Conservation (phyloP, 805 yeast genomes). For the Lachancea fermentati region DNA sequence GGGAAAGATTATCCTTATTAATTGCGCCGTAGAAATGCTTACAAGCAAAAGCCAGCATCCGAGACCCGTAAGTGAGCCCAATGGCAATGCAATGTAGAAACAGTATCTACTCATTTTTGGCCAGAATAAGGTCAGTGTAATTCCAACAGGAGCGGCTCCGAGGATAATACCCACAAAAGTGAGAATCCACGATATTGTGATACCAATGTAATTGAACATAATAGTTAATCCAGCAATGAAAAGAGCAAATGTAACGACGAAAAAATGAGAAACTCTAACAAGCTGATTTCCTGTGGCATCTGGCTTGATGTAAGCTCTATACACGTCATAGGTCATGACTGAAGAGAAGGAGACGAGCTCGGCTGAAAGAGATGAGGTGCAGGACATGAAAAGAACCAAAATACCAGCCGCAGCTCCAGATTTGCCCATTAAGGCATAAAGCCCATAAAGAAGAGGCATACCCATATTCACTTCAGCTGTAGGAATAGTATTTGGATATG, state of each 20-base stretch:
- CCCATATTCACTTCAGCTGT: slow-evolving; percentile 34
- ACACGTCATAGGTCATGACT: slow-evolving; percentile 34
- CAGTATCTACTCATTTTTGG: slow-evolving; percentile 11
- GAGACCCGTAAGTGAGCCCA: slow-evolving; percentile 48
- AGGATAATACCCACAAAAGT: slow-evolving; percentile 33
- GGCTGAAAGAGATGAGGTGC: slow-evolving; percentile 36
- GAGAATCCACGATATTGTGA: slow-evolving; percentile 34
- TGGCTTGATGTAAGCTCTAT: slow-evolving; percentile 33
- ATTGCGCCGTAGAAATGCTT: slow-evolving; percentile 41
- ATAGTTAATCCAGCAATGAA: slow-evolving; percentile 31
- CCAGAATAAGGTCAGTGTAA: slow-evolving; percentile 30
- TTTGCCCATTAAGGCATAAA: slow-evolving; percentile 30
- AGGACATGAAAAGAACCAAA: slow-evolving; percentile 35
- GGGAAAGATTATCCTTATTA: slow-evolving; percentile 39
- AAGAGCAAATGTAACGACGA: slow-evolving; percentile 25
- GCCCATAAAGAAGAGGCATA: slow-evolving; percentile 31
- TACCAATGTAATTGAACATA: slow-evolving; percentile 34
- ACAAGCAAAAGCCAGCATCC: slow-evolving; percentile 41
- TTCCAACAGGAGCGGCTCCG: slow-evolving; percentile 31
- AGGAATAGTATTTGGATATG: slow-evolving; percentile 35
- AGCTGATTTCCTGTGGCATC: slow-evolving; percentile 32
- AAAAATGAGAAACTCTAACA: slow-evolving; percentile 28
- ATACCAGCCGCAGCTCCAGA: slow-evolving; percentile 36
- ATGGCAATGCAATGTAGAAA: slow-evolving; percentile 30
- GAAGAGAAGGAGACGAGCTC: slow-evolving; percentile 36